Conservation (phyloP, 83 land plant genomes). For the Diphasiastrum complanatum region DNA sequence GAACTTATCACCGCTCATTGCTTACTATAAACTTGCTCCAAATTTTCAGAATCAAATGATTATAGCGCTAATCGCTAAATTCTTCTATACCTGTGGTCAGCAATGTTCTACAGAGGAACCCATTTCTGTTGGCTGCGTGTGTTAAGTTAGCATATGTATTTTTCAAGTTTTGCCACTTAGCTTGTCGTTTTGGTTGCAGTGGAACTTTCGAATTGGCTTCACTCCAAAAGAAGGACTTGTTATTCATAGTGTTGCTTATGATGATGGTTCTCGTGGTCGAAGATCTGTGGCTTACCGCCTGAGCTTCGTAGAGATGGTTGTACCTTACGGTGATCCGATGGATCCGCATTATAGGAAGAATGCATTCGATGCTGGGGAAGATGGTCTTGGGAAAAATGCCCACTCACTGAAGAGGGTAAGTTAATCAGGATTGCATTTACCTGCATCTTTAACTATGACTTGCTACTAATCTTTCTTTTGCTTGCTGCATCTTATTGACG, state of each 20-base stretch:
- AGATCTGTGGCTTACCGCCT: constrained; percentile 88
- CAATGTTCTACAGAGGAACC: not conserved
- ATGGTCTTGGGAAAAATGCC: constrained; percentile 96
- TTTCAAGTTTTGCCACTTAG: constrained; percentile 1
- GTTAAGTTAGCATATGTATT: not conserved
- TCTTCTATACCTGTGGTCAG: not conserved
- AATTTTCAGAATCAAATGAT: not conserved
- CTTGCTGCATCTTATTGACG: not conserved
- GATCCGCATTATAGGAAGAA: constrained; percentile 97
- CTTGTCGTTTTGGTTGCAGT: constrained; percentile 39
- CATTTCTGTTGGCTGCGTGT: not conserved
- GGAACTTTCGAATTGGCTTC: constrained; percentile 97
- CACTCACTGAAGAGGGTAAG: constrained; percentile 86
- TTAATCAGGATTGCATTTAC: too few species aligned
- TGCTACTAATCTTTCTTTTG: not conserved
- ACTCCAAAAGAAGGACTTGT: constrained; percentile 95
- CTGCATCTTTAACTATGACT: not conserved
- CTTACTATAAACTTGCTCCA: too few species aligned
- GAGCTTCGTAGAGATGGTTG: constrained; percentile 99
- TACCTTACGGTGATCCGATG: constrained; percentile 97
- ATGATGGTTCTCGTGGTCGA: constrained; percentile 94
- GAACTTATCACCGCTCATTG: too few species aligned
- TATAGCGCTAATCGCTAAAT: not conserved
- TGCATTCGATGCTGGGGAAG: constrained; percentile 99
- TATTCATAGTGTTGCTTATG: constrained; percentile 83